Percentiles rank a stretch among this genome's conserved stretches.
Conservation (phyloP, 139 green algal species). For the Ulvella scutata region DNA sequence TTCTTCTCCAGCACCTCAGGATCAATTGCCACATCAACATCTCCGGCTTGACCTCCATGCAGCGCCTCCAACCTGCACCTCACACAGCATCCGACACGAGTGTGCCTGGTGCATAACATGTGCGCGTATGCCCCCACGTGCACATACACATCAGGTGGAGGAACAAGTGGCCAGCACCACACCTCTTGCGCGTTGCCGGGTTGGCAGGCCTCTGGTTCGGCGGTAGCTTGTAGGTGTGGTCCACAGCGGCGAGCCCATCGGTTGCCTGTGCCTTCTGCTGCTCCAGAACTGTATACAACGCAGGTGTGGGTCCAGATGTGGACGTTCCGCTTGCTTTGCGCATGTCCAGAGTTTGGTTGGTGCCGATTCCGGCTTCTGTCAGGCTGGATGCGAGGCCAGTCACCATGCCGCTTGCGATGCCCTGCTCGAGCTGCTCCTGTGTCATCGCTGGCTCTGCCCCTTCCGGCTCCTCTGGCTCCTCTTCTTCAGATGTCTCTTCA, state of each 20-base stretch:
- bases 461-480: slow-evolving; percentile 35
- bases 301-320: neutral
- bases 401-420: slow-evolving; percentile 31
- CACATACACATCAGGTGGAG: too few species aligned
- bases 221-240: neutral
- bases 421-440: slow-evolving; percentile 37
- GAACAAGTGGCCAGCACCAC: too few species aligned
- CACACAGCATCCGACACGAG: too few species aligned
- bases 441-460: slow-evolving; percentile 18
- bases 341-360: neutral
- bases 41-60: slow-evolving; percentile 14
- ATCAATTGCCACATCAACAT: slow-evolving; percentile 75
- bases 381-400: slow-evolving; percentile 56
- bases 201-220: neutral
- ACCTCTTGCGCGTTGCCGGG: neutral
- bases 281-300: neutral
- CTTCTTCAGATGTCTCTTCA: slow-evolving; percentile 38
- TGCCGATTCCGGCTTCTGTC: slow-evolving; percentile 8
- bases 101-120: too few species aligned
- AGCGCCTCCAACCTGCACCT: slow-evolving; percentile 24
- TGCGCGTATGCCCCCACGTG: too few species aligned
- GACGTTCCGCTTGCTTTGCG: neutral
- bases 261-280: neutral
- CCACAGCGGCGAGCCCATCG: neutral
- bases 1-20: slow-evolving; percentile 83